phyloP scores from a whole-genome alignment of 108 stramenopile species.

The Nannochloropsis gaditana region DNA sequence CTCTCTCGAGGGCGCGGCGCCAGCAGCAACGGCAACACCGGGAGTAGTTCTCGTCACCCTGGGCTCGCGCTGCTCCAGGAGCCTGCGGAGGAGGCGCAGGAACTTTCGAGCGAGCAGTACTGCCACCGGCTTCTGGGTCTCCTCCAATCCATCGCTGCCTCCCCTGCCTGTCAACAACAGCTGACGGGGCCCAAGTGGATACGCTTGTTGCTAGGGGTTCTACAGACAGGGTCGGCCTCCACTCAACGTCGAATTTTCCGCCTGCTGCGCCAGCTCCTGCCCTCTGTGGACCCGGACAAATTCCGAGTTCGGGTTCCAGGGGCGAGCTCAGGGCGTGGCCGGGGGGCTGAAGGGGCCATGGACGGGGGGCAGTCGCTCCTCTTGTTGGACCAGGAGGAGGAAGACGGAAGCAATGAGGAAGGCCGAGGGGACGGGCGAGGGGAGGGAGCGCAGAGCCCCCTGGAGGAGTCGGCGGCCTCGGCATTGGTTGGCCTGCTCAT shows the following conservation, averaged over 20 bases:
- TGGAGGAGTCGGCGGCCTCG: slow-evolving; percentile 22
- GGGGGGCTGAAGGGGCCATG: neutral
- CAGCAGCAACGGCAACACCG: neutral
- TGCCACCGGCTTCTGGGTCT: slow-evolving; percentile 25
- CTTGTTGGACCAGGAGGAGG: neutral
- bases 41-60: neutral
- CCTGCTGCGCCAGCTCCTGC: neutral
- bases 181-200: neutral
- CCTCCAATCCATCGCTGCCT: neutral
- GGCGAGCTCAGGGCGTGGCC: neutral
- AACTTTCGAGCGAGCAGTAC: slow-evolving; percentile 23
- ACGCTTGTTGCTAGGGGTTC: neutral
- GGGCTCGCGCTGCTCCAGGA: neutral
- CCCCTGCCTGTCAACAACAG: slow-evolving; percentile 10
- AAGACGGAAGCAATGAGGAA: neutral
- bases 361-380: neutral
- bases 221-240: neutral
- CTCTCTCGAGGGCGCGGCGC: neutral
- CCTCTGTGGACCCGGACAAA: neutral
- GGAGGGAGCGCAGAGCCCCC: no score
- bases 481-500: neutral
- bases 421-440: neutral
- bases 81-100: neutral
- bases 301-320: neutral
- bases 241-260: neutral